phyloP scores from a whole-genome alignment of 805 yeast genomes.

The Yamadazyma philogaea region DNA sequence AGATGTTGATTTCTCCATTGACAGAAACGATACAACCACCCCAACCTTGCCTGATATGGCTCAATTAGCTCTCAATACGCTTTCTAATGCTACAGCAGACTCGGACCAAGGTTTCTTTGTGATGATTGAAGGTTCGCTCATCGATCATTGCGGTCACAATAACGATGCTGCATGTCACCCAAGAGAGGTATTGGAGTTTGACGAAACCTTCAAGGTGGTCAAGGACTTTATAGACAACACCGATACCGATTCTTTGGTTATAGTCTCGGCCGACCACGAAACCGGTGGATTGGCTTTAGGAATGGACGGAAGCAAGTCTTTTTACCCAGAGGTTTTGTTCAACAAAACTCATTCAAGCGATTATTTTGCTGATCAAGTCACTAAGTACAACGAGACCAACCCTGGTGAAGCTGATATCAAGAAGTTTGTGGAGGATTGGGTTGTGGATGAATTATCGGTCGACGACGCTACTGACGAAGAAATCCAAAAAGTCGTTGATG shows the following conservation, averaged over 20 bases:
- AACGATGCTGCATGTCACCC: slow-evolving; percentile 93
- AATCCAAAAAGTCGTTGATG: slow-evolving; percentile 8
- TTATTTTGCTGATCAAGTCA: slow-evolving; percentile 70
- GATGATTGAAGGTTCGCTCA: slow-evolving; percentile 83
- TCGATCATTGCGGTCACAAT: slow-evolving; percentile 91
- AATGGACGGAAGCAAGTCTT: slow-evolving; percentile 21
- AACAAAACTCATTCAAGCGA: slow-evolving; percentile 79
- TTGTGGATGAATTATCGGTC: slow-evolving; percentile 7
- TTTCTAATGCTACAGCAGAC: slow-evolving; percentile 61
- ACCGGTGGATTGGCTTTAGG: slow-evolving; percentile 71
- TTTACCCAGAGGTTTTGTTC: slow-evolving; percentile 78
- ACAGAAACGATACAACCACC: slow-evolving; percentile 52
- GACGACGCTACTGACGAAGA: slow-evolving; percentile 11
- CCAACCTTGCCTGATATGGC: slow-evolving; percentile 84
- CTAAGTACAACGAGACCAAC: slow-evolving; percentile 58
- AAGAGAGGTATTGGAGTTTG: slow-evolving; percentile 82
- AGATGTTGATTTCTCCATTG: slow-evolving; percentile 84
- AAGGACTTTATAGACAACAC: slow-evolving; percentile 62
- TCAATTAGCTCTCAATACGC: slow-evolving; percentile 63
- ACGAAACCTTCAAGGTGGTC: slow-evolving; percentile 74
- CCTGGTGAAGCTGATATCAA: slow-evolving; percentile 35
- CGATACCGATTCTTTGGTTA: slow-evolving; percentile 71
- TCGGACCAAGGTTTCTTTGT: slow-evolving; percentile 81
- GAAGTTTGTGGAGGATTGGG: slow-evolving; percentile 15
- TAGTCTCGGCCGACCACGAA: slow-evolving; percentile 91